phyloP scores from a whole-genome alignment of 495 filamentous ascomycete species.

The Rhypophila decipiens region DNA sequence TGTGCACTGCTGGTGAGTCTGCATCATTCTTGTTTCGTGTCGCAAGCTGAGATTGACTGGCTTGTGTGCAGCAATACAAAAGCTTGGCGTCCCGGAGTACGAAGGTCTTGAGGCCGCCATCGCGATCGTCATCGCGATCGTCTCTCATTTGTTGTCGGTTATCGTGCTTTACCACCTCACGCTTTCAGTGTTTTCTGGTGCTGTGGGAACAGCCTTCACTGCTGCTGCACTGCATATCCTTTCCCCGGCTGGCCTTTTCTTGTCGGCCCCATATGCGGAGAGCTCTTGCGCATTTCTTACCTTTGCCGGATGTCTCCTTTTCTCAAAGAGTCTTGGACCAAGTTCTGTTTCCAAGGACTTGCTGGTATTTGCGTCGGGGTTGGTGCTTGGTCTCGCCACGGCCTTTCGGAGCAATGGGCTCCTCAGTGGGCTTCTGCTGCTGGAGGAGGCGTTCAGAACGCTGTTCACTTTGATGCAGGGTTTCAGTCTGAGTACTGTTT shows the following conservation, averaged over 20 bases:
- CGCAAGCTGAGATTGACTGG: too few species aligned
- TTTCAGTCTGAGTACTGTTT: conserved; percentile 24
- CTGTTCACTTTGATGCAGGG: conserved; percentile 37
- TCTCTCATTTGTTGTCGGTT: conserved; percentile 69
- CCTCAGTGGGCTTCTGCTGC: conserved; percentile 63
- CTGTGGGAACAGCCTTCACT: too few species aligned
- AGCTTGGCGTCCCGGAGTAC: too few species aligned
- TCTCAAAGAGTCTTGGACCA: too few species aligned
- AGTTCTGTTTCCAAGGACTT: too few species aligned
- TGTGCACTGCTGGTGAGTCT: too few species aligned
- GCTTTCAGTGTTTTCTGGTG: too few species aligned
- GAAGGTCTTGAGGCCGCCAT: conserved; percentile 30
- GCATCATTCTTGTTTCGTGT: too few species aligned
- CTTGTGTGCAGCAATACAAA: too few species aligned
- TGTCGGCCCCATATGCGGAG: conserved; percentile 83
- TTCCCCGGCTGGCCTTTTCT: conserved; percentile 81
- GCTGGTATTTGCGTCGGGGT: conserved; percentile 58
- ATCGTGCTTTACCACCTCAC: conserved; percentile 64
- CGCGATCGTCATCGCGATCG: conserved; percentile 59
- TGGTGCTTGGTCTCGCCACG: conserved; percentile 66
- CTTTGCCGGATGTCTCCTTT: conserved; percentile 66
- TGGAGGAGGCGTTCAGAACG: conserved; percentile 34
- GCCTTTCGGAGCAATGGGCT: conserved; percentile 82
- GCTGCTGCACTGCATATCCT: conserved; percentile 71
- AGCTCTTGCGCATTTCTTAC: conserved; percentile 71